phyloP scores from a whole-genome alignment of 306 rosid species.

The Canavalia ensiformis region DNA sequence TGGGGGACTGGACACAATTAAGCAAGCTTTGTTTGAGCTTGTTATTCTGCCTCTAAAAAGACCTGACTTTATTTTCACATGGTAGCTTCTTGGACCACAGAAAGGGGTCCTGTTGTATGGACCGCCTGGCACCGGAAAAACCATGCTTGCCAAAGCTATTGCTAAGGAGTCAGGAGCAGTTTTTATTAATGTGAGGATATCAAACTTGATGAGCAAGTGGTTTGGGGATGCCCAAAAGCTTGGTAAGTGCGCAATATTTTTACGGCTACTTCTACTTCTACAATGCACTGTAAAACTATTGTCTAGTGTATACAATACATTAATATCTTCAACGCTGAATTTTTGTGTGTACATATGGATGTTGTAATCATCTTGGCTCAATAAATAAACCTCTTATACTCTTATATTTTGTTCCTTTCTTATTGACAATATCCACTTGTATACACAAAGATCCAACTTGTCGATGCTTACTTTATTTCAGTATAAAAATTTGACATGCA shows the following conservation, averaged over 20 bases:
- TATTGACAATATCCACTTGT: neutral
- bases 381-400: neutral
- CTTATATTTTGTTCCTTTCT: neutral
- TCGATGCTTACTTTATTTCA: neutral
- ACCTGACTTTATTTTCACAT: slow-evolving; percentile 78
- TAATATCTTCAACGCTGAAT: neutral
- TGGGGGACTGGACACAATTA: slow-evolving; percentile 86
- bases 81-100: slow-evolving; percentile 97
- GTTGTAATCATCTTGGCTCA: slow-evolving; percentile 3
- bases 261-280: slow-evolving; percentile 15
- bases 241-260: slow-evolving; percentile 65
- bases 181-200: slow-evolving; percentile 89
- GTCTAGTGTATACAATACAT: neutral
- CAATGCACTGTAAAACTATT: slow-evolving; percentile 13
- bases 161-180: slow-evolving; percentile 98
- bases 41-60: slow-evolving; percentile 91
- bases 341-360: neutral
- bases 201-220: slow-evolving; percentile 99
- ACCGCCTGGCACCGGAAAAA: slow-evolving; percentile 99
- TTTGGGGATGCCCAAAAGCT: slow-evolving; percentile 99
- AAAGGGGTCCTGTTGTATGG: slow-evolving; percentile 94
- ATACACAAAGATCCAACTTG: neutral
- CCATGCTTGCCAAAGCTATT: slow-evolving; percentile 99
- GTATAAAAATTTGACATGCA: slow-evolving; percentile 14
- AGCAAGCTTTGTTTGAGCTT: slow-evolving; percentile 83